Evolutionary conservation across 495 filamentous ascomycete species (phyloP).

Genomic region (Xylaria acuta): DNA sequence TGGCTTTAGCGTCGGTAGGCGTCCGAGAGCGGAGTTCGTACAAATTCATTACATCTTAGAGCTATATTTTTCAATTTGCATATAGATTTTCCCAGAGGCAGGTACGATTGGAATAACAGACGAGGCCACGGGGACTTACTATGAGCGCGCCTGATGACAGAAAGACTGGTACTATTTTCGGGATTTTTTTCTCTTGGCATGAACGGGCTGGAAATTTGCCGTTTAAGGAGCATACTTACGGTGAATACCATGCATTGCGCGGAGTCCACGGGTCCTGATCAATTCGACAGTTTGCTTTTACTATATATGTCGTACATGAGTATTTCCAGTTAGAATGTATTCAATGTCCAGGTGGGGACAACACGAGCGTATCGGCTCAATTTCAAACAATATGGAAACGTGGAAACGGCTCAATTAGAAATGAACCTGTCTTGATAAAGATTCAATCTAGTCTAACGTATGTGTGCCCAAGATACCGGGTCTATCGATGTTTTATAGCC

Average conservation of each 20-base stretch:
- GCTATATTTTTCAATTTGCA: not conserved
- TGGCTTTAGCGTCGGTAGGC: not conserved
- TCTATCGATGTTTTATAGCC: not conserved
- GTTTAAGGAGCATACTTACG: not conserved
- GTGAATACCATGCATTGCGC: conserved; percentile 3
- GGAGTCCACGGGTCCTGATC: not conserved
- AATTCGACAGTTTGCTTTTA: not conserved
- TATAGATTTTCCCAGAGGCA: not conserved
- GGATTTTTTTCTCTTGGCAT: not conserved
- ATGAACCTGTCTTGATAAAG: not conserved
- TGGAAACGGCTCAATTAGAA: not conserved
- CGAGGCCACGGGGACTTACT: not conserved
- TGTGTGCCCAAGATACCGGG: not conserved
- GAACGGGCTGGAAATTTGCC: not conserved
- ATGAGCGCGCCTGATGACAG: not conserved
- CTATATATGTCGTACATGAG: not conserved
- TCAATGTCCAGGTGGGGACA: too few relatives aligned
- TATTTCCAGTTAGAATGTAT: not conserved
- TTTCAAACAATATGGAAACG: not conserved
- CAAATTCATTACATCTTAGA: not conserved
- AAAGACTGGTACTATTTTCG: not conserved
- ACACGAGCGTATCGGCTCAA: not conserved
- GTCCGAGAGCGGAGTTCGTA: not conserved
- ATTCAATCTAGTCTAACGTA: not conserved
- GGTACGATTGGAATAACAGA: not conserved